A percentile compares a stretch with the other conserved stretches of the same genome.
Evolutionary conservation across 2,329 filamentous ascomycete genomes (phyloP).

Genomic region (Verticillium isaacii): DNA sequence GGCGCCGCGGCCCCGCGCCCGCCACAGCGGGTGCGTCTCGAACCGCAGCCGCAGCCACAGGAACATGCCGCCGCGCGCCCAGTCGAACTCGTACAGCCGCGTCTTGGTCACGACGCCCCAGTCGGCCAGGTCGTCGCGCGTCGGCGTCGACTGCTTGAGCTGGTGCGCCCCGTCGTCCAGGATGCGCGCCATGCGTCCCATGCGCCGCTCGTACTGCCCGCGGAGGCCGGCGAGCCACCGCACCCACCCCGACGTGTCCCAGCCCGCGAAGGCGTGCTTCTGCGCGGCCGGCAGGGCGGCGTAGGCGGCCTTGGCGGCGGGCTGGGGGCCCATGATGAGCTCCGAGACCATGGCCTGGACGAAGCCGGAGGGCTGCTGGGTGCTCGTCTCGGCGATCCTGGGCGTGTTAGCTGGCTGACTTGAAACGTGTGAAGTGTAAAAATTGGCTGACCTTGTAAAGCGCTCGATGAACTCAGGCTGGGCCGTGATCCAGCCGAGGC

Average conservation of each 20-base stretch:
- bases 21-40: conserved; percentile 66
- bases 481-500: conserved; percentile 85
- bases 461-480: conserved; percentile 75
- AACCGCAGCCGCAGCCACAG: conserved; percentile 75
- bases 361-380: conserved; percentile 84
- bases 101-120: conserved; percentile 75
- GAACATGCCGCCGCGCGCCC: conserved; percentile 89
- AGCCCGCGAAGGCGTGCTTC: conserved; percentile 49
- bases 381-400: conserved; percentile 71
- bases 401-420: conserved; percentile 15
- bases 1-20: conserved; percentile 21
- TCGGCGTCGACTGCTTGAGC: conserved; percentile 56
- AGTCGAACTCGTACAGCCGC: conserved; percentile 68
- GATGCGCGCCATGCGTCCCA: conserved; percentile 71
- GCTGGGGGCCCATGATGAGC: conserved; percentile 67
- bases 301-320: conserved; percentile 36
- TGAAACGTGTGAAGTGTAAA: not conserved
- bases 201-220: conserved; percentile 78
- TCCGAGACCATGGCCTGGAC: conserved; percentile 79
- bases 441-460: conserved; percentile 35
- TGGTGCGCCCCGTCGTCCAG: conserved; percentile 65
- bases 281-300: conserved; percentile 38
- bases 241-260: conserved; percentile 83
- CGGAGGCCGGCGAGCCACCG: conserved; percentile 85
- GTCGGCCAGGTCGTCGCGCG: conserved; percentile 44